Conservation (phyloP, 1,139 yeast genomes). For the Scheffersomyces quercinus region DNA sequence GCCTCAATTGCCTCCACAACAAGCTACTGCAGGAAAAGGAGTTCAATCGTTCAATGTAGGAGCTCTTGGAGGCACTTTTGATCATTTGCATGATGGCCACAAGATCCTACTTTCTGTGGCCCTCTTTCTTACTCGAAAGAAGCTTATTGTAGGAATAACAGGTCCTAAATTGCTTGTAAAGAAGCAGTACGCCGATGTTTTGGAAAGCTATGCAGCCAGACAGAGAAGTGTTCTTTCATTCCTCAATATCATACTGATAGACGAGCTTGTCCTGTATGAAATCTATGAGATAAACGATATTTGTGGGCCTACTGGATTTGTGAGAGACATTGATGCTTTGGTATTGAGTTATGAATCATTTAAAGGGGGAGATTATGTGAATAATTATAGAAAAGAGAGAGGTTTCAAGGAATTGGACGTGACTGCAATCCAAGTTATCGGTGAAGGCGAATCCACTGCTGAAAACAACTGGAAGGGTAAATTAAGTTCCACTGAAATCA, state of each 20-base stretch:
- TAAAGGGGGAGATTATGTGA: constrained; percentile 73
- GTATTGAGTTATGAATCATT: constrained; percentile 80
- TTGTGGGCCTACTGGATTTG: constrained; percentile 92
- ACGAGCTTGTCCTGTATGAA: constrained; percentile 20
- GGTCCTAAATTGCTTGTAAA: constrained; percentile 73
- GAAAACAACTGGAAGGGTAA: constrained; percentile 62
- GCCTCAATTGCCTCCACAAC: too few relatives aligned
- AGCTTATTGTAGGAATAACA: constrained; percentile 79
- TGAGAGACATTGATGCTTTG: constrained; percentile 72
- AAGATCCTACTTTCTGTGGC: constrained; percentile 78
- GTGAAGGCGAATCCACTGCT: constrained; percentile 46
- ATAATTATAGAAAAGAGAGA: constrained; percentile 57
- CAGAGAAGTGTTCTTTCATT: constrained; percentile 48
- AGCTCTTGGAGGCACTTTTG: constrained; percentile 96
- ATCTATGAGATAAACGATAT: constrained; percentile 71
- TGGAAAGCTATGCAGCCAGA: constrained; percentile 62
- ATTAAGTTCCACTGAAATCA: constrained; percentile 73
- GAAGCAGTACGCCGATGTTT: constrained; percentile 67
- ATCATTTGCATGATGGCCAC: constrained; percentile 95
- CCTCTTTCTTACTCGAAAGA: constrained; percentile 55
- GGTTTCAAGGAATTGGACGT: constrained; percentile 57
- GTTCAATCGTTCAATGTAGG: constrained; percentile 7
- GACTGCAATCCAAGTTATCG: constrained; percentile 69
- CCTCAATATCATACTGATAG: constrained; percentile 37
- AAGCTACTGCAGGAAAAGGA: not conserved